phyloP scores from a whole-genome alignment of 106 monocot genomes.

The Gastrodia elata region DNA sequence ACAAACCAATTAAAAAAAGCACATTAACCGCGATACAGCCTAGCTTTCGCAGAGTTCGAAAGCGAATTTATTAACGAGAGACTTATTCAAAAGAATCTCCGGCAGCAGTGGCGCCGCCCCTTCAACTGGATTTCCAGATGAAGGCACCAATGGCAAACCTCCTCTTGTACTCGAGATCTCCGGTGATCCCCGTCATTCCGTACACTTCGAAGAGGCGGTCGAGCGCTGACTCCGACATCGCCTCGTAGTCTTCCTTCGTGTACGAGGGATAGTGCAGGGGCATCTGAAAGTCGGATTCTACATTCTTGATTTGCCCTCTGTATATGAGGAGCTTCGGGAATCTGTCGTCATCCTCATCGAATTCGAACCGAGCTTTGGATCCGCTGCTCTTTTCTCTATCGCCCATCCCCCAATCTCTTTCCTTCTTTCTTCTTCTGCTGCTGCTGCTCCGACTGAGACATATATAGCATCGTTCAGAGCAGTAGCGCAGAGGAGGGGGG shows the following conservation, averaged over 20 bases:
- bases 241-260: constrained; percentile 36
- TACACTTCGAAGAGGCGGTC: constrained; percentile 46
- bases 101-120: too few species aligned
- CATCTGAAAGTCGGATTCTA: constrained; percentile 53
- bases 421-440: not conserved
- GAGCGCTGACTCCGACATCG: constrained; percentile 57
- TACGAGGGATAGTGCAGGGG: constrained; percentile 65
- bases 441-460: not conserved
- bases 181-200: constrained; percentile 33
- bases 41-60: too few species aligned
- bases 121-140: too few species aligned
- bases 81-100: too few species aligned
- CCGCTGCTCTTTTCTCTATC: too few species aligned
- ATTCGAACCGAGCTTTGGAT: too few species aligned
- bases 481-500: not conserved
- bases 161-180: constrained; percentile 37
- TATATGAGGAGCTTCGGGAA: too few species aligned
- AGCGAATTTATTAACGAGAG: too few species aligned
- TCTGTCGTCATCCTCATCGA: too few species aligned
- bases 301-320: not conserved
- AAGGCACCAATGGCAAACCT: constrained; percentile 56
- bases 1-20: too few species aligned
- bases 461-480: not conserved
- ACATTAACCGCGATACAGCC: too few species aligned
- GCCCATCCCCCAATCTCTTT: not conserved